Evolutionary conservation across 2,329 filamentous ascomycete genomes (phyloP).

Genomic region (Aspergillus clavatus): DNA sequence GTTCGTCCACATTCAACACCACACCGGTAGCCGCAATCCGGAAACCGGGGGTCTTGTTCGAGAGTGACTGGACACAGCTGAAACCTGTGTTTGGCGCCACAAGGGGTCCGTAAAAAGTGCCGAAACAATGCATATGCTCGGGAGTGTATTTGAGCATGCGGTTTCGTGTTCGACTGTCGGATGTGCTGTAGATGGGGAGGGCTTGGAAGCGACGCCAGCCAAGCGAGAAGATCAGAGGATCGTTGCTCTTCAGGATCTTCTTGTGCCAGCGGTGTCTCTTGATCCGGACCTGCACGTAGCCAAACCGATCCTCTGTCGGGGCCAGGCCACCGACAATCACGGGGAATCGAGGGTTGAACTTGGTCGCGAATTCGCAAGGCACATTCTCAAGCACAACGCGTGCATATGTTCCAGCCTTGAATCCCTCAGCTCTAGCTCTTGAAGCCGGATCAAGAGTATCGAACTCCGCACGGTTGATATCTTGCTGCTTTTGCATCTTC

Average conservation of each 20-base stretch:
- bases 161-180: conserved; percentile 87
- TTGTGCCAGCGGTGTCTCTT: conserved; percentile 99
- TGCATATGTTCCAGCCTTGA: conserved; percentile 86
- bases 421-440: conserved; percentile 79
- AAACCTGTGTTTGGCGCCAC: conserved; percentile 96
- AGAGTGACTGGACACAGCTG: conserved; percentile 86
- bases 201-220: conserved; percentile 96
- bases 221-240: conserved; percentile 92
- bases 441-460: conserved; percentile 80
- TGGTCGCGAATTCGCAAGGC: conserved; percentile 79
- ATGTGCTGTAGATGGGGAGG: conserved; percentile 88
- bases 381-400: conserved; percentile 86
- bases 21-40: conserved; percentile 91
- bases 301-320: conserved; percentile 90
- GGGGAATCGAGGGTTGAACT: conserved; percentile 77
- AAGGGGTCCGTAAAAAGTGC: conserved; percentile 88
- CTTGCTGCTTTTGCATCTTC: conserved; percentile 86
- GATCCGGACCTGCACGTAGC: conserved; percentile 91
- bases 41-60: conserved; percentile 80
- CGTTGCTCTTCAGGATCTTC: conserved; percentile 97
- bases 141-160: conserved; percentile 99
- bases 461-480: conserved; percentile 95
- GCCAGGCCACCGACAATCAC: conserved; percentile 88
- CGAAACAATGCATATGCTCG: conserved; percentile 99
- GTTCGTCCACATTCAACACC: conserved; percentile 89